Evolutionary conservation across 2,329 filamentous ascomycete genomes (phyloP).

Genomic region (Metarhizium sp.): DNA sequence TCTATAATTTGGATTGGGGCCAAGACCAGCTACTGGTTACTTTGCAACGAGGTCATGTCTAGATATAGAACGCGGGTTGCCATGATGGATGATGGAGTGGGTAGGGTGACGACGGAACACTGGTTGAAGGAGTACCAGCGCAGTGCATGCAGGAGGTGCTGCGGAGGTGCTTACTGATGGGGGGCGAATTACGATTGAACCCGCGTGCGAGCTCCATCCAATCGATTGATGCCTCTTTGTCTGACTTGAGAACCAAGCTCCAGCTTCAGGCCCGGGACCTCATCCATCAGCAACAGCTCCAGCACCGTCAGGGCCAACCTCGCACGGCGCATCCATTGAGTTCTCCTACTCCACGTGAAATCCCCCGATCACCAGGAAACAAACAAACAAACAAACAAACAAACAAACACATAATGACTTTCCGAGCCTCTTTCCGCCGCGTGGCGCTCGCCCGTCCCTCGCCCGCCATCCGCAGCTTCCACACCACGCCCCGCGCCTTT

Average conservation of each 20-base stretch:
- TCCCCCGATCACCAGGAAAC: not conserved
- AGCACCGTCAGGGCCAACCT: not conserved
- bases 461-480: conserved; percentile 40
- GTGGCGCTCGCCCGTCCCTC: conserved; percentile 21
- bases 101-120: too few species aligned
- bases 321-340: not conserved
- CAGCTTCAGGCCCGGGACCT: not conserved
- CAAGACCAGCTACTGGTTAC: too few species aligned
- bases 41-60: too few species aligned
- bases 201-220: too few species aligned
- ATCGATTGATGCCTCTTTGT: too few species aligned
- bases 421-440: conserved; percentile 26
- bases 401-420: conserved; percentile 20
- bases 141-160: too few species aligned
- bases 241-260: not conserved
- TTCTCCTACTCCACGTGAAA: not conserved
- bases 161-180: too few species aligned
- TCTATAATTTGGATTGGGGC: too few species aligned
- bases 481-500: conserved; percentile 49
- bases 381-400: not conserved
- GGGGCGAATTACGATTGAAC: too few species aligned
- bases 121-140: too few species aligned
- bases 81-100: not conserved
- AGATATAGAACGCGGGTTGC: too few species aligned
- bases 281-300: not conserved